These are phyloP conservation scores for Candida sonorensis DNA, from an alignment of 805 yeast species.

Conservation along the genomic window DNA sequence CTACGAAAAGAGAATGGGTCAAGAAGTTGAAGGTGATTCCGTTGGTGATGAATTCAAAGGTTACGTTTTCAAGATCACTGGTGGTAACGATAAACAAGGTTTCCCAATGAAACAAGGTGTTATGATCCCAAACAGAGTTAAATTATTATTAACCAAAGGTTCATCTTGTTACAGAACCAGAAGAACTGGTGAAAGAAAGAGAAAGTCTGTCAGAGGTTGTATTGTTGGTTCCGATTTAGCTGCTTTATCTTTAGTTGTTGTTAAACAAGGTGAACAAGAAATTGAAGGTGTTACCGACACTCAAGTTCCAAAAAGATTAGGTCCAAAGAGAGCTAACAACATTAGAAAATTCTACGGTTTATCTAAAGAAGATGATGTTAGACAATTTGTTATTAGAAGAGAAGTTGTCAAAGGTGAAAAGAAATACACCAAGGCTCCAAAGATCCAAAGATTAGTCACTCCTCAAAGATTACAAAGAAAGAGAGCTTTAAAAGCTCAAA, in stretches of 20 bases:
- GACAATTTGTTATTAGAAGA: constrained; percentile 93
- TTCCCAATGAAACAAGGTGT: constrained; percentile 99
- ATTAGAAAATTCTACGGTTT: constrained; percentile 99
- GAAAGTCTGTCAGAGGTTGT: constrained; percentile 99
- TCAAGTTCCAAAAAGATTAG: constrained; percentile 97
- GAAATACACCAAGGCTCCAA: constrained; percentile 99
- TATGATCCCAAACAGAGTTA: constrained; percentile 99
- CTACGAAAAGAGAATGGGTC: constrained; percentile 99
- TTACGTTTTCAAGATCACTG: constrained; percentile 96
- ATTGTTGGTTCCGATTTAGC: constrained; percentile 96
- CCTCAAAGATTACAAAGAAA: constrained; percentile 99
- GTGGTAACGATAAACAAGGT: constrained; percentile 99
- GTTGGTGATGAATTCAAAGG: constrained; percentile 99
- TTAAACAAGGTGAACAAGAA: constrained; percentile 96
- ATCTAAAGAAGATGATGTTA: constrained; percentile 87
- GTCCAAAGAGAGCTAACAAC: constrained; percentile 99
- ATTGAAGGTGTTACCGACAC: constrained; percentile 93
- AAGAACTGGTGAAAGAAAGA: constrained; percentile 99
- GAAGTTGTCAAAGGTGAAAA: constrained; percentile 97
- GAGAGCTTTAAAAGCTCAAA: constrained; percentile 91
- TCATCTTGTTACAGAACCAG: constrained; percentile 99
- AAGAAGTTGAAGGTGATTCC: constrained; percentile 98
- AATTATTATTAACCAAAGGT: constrained; percentile 87
- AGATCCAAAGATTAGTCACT: constrained; percentile 98
- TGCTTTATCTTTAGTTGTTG: constrained; percentile 86